Percentiles rank a stretch among this genome's conserved stretches.
Evolutionary conservation across 805 yeast species (phyloP).

Genomic region (Pichia insulana): DNA sequence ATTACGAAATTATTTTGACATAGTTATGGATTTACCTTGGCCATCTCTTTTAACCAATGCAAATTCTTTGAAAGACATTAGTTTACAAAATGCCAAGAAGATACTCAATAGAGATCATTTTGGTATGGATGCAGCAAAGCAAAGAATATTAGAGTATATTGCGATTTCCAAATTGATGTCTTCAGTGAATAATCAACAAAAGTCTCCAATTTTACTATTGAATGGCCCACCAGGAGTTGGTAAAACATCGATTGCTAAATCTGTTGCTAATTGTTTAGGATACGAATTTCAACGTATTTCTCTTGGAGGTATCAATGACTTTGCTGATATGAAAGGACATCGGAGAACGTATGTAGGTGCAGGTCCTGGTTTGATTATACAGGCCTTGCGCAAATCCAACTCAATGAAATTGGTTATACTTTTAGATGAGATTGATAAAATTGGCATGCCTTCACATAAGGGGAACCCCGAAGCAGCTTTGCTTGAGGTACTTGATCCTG

Average conservation of each 20-base stretch:
- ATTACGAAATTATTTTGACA: constrained; percentile 53
- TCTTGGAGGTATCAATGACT: constrained; percentile 82
- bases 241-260: constrained; percentile 77
- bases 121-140: constrained; percentile 67
- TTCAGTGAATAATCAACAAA: constrained; percentile 7
- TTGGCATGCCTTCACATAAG: constrained; percentile 20
- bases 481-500: constrained; percentile 84
- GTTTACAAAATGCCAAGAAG: constrained; percentile 43
- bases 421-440: constrained; percentile 78
- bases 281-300: constrained; percentile 73
- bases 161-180: constrained; percentile 61
- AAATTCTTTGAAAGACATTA: constrained; percentile 30
- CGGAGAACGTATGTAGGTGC: constrained; percentile 88
- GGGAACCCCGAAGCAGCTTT: constrained; percentile 91
- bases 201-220: constrained; percentile 68
- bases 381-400: constrained; percentile 66
- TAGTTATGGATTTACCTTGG: constrained; percentile 62
- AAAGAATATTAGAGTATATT: constrained; percentile 66
- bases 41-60: constrained; percentile 19
- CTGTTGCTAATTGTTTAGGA: constrained; percentile 66
- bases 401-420: constrained; percentile 77
- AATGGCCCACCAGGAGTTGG: constrained; percentile 96
- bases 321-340: constrained; percentile 85
- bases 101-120: constrained; percentile 69
- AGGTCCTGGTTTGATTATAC: constrained; percentile 78